Percentiles rank a stretch among this genome's conserved stretches.
Conservation (phyloP, 345 rosid genomes). For the Eucalyptus pauciflora region DNA sequence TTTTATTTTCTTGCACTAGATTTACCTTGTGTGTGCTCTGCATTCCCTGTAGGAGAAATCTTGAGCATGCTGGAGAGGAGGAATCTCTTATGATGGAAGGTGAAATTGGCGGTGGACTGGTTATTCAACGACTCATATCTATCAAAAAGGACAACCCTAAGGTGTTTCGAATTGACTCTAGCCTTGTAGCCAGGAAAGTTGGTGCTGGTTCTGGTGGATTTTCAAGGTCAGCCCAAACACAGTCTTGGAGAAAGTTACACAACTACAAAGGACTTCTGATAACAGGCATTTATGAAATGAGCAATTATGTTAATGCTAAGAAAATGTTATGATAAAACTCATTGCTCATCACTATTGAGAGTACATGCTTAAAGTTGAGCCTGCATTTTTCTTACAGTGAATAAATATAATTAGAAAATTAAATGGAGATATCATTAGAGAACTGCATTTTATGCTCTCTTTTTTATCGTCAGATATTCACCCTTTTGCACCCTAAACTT, state of each 20-base stretch:
- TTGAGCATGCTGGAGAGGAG: constrained; percentile 71
- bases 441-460: background rate
- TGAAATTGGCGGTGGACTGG: constrained; percentile 75
- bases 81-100: constrained; percentile 61
- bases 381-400: background rate
- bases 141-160: constrained; percentile 35
- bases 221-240: constrained; percentile 48
- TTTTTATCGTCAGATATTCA: background rate
- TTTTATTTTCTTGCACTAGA: background rate
- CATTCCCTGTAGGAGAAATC: constrained; percentile 44
- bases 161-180: constrained; percentile 46
- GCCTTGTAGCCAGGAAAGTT: constrained; percentile 55
- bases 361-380: background rate
- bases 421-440: background rate
- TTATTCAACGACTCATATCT: constrained; percentile 38
- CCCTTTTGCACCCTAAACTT: background rate
- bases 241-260: background rate
- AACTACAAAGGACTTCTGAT: background rate
- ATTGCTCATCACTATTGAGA: background rate
- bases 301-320: background rate
- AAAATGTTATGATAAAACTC: background rate
- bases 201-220: constrained; percentile 96
- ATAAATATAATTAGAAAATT: background rate
- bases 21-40: background rate
- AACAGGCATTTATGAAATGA: background rate